Base-by-base conservation (phyloP, 306 rosid genomes). In the Vachellia collinsii region DNA sequence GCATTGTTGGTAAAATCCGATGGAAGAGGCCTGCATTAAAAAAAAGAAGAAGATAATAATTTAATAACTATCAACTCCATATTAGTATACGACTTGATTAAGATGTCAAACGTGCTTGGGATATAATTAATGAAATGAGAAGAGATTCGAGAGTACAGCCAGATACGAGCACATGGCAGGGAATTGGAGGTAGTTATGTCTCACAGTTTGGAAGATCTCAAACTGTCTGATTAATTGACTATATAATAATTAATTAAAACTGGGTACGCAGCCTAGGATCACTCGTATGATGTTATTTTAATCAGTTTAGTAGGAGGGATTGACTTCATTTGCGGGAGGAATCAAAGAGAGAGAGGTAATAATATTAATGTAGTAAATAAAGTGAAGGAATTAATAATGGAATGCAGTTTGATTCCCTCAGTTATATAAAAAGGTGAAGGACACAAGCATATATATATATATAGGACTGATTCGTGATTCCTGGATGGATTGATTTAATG, bases 141-240 rank as follows among this genome's bases (percentile, higher is more conserved):
- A 34, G 25, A 58, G 61, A 80, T 72, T 61, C 74, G 67, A 72
- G 65, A 20, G 11, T 66, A 72, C 71, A 17, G 51, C 58, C 77
- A 62, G 86, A 84, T 87, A 84, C 77, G 38, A 71, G 85, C 92
- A 91, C 92, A 87, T 90, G 96, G 91, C 54, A 83, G 70, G 89
- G 89, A 88, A 91, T 87, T 90, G 69, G 76, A 9, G 82, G 80
- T 77, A 66, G 89, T 76, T 85, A 76, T 75, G 81, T 48, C 41
- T 50, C 75, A 81, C 81, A 83, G 80, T 85, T 88, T 76, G 75
- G 77, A 58, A 75, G 82, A 82, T 85, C 83, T 81, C 72, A 56
- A 58, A 37, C 70, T 88, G 85, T 87, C 81, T 86, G 79, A 44
- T 44, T 44, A 11, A 50, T 77, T 90, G 92, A 88, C 87, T 81